Base-by-base conservation (phyloP, 305 asterid species). In the Striga hermonthica region DNA sequence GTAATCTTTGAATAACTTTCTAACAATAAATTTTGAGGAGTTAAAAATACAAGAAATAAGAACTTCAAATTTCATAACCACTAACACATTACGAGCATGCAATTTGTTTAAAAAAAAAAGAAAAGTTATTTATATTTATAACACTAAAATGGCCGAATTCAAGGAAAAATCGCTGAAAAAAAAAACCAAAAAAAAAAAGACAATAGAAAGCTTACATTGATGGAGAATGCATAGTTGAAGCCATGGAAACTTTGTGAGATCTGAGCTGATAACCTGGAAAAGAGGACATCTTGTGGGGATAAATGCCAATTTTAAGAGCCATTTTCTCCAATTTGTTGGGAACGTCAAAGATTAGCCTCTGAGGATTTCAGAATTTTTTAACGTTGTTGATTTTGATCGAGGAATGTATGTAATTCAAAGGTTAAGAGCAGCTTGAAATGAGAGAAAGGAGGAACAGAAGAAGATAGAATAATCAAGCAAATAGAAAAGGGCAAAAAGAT, bases 171-270 rank as follows among this genome's bases (percentile, higher is more conserved):
- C 40, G 39, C 15, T 9, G 0, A 9, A 39, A 45, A 52, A 31
- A 0, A 15, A 60, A 64, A 68, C 14, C n/a, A n/a, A n/a, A 7
- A 5, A 4, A 47, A 35, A 45, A 10, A 28, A 44, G 56, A 35
- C n/a, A 61, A 0, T 0, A 8, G 48, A 53, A 12, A 40, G 61
- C 88, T 80, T 66, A 84, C 95, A 57, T 0, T 4, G 91, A 77
- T 3, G 86, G 84, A 44, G 84, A 62, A 68, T 83, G 92, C 68
- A 89, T 37, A 41, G 96, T 82, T 0, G 96, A 89, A 74, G 95
- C 84, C 95, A 83, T 84, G 60, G 66, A 63, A 71, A 80, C 84
- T 70, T 77, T 71, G 69, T 48, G 82, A 78, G 91, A 88, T 84
- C 91, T 81, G 83, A 67, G 69, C 57, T 62, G 78, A 57, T 66